Conservation (phyloP, 192 early-diverging fungal genomes). For the Coemansia sp. region DNA sequence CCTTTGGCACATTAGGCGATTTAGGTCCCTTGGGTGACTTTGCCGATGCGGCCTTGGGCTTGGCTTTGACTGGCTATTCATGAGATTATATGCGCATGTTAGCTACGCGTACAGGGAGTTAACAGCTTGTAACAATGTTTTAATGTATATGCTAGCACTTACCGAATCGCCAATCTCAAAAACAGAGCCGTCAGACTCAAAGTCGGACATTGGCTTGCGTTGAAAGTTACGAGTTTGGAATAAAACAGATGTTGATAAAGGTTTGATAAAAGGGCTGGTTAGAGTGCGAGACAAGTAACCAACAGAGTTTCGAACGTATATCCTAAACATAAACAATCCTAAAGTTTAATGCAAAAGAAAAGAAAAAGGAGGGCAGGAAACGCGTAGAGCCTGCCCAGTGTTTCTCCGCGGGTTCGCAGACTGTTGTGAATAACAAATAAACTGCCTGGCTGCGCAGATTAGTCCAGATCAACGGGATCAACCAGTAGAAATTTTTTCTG, state of each 20-base stretch:
- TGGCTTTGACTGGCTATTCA: constrained; percentile 41
- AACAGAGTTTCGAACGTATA: neutral
- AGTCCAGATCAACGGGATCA: neutral
- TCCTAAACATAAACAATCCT: neutral
- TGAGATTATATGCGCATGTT: neutral
- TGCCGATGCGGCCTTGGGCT: constrained; percentile 6
- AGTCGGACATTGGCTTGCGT: constrained; percentile 37
- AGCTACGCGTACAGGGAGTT: neutral
- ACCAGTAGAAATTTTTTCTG: neutral
- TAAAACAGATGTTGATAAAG: neutral
- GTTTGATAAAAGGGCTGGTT: neutral
- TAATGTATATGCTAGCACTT: constrained; percentile 2
- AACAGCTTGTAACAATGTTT: neutral
- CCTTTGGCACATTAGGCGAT: constrained; percentile 6
- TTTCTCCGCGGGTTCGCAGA: neutral
- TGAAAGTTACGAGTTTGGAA: neutral
- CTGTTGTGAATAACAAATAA: neutral
- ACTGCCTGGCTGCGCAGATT: constrained; percentile 2
- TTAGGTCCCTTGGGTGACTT: constrained; percentile 12
- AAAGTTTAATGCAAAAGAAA: neutral
- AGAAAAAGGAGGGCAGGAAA: neutral
- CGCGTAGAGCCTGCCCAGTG: neutral
- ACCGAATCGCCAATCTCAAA: constrained; percentile 22
- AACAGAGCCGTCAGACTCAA: constrained; percentile 49
- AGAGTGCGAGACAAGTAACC: neutral